Conservation (phyloP, 805 yeast genomes). For the Allodekkera sacchari region DNA sequence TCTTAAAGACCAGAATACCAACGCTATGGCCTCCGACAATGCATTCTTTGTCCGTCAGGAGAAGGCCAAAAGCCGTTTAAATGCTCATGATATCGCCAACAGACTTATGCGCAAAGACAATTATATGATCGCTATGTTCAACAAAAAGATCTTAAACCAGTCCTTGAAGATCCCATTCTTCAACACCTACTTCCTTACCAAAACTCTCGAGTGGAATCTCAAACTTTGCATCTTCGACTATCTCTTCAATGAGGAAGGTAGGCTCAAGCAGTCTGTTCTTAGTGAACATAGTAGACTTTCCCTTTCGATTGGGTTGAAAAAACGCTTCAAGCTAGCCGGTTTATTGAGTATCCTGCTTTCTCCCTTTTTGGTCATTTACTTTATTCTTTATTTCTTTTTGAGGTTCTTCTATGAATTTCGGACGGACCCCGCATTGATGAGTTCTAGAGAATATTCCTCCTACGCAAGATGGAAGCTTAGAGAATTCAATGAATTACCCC, state of each 20-base stretch:
- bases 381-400: constrained; percentile 76
- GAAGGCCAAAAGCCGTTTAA: constrained; percentile 65
- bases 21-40: constrained; percentile 50
- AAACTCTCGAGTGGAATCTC: constrained; percentile 91
- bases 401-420: constrained; percentile 89
- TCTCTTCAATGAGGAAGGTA: constrained; percentile 78
- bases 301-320: constrained; percentile 59
- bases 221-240: constrained; percentile 82
- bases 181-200: constrained; percentile 46
- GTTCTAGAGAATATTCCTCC: constrained; percentile 85
- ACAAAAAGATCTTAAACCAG: constrained; percentile 64
- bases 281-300: constrained; percentile 62
- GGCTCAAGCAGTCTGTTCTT: constrained; percentile 60
- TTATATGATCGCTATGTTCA: constrained; percentile 83
- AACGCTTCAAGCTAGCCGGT: constrained; percentile 84
- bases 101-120: constrained; percentile 94
- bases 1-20: constrained; percentile 76
- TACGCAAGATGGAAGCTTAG: constrained; percentile 92
- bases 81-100: constrained; percentile 92
- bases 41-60: constrained; percentile 39
- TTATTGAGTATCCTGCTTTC: constrained; percentile 72
- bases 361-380: constrained; percentile 80
- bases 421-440: constrained; percentile 75
- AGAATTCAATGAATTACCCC: constrained; percentile 89
- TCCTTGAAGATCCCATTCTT: constrained; percentile 37